Base-by-base conservation (phyloP, 352 stramenopile species). In the Blastocystis sp. region DNA sequence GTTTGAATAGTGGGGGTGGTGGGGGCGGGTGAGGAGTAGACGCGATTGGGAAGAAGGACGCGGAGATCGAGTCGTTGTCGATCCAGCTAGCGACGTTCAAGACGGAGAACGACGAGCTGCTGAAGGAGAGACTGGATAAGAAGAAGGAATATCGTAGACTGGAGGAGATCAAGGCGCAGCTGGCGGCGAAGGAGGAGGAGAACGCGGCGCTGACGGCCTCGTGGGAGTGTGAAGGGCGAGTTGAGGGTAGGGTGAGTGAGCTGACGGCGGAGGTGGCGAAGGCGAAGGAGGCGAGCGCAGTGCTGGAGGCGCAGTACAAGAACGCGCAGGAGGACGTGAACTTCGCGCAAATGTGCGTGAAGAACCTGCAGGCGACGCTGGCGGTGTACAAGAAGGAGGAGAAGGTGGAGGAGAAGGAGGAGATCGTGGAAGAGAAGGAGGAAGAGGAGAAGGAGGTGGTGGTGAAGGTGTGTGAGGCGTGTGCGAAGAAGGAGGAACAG, bases 21-120 rank as follows among this genome's bases (percentile, higher is more conserved):
- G 5, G 48, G 48, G 48, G 48, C 5, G 14, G 5, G 48, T 56
- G 48, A 56, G 5, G 48, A 56, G 5, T 56, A 56, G 48, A 56
- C 48, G 48, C 7, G 48, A 56, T 74, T 1, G 40, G 3, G 28
- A 10, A 2, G 28, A 10, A 92, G 86, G 89, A 92, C 78, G 74
- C 92, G 5, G 90, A 92, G 80, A 90, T 93, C 2, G 88, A 91
- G 40, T 89, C 90, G 41, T 76, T 92, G 0, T 89, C 92, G 34
- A 77, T 90, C 41, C 84, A 92, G 34, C 91, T 93, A 64, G 89
- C 90, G 41, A 79, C 91, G 52, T 78, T 92, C n/a, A 90, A 90
- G 7, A 90, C 93, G 77, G 92, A 91, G n/a, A 92, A 93, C 88
- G 84, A 91, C 41, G 91, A 93, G 65, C 90, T 89, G 0, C 91